phyloP scores from a whole-genome alignment of 31 red algal species.

The Endocladia muricata region DNA sequence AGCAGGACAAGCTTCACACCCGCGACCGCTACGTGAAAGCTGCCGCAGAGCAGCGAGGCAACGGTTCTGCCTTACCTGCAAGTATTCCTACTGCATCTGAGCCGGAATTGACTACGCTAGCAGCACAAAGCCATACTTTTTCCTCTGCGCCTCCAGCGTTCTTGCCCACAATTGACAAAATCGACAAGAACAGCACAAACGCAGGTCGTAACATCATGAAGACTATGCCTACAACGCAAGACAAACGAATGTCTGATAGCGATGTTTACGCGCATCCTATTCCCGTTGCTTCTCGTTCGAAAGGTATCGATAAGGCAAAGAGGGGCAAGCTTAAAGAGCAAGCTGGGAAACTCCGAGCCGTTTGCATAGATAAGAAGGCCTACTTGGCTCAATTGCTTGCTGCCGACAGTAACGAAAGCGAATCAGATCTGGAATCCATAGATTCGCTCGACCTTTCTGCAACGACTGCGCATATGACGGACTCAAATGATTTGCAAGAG shows the following conservation, averaged over 20 bases:
- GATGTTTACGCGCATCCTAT: too few species aligned
- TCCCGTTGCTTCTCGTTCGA: too few species aligned
- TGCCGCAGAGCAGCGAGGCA: slow-evolving; percentile 5
- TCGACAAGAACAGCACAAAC: too few species aligned
- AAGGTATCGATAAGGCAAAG: slow-evolving; percentile 6
- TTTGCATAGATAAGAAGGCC: slow-evolving; percentile 29
- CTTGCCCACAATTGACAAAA: too few species aligned
- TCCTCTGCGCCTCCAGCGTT: too few species aligned
- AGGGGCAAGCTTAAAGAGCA: slow-evolving; percentile 8
- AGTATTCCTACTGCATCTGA: not conserved
- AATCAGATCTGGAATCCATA: slow-evolving; percentile 3
- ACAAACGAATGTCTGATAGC: too few species aligned
- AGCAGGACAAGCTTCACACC: slow-evolving; percentile 10
- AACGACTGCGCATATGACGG: not conserved
- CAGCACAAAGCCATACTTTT: too few species aligned
- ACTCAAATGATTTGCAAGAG: not conserved
- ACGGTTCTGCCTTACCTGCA: not conserved
- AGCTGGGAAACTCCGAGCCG: not conserved
- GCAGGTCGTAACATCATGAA: too few species aligned
- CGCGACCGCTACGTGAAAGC: slow-evolving; percentile 14
- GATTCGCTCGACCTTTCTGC: not conserved
- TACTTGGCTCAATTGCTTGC: slow-evolving; percentile 5
- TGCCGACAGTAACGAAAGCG: slow-evolving; percentile 3
- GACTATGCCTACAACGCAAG: too few species aligned
- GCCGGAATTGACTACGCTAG: too few species aligned